Evolutionary conservation across 257 asterid genomes (phyloP), one percentile per base, ranked within the genome.

Genomic region (Capsicum rhomboideum): DNA sequence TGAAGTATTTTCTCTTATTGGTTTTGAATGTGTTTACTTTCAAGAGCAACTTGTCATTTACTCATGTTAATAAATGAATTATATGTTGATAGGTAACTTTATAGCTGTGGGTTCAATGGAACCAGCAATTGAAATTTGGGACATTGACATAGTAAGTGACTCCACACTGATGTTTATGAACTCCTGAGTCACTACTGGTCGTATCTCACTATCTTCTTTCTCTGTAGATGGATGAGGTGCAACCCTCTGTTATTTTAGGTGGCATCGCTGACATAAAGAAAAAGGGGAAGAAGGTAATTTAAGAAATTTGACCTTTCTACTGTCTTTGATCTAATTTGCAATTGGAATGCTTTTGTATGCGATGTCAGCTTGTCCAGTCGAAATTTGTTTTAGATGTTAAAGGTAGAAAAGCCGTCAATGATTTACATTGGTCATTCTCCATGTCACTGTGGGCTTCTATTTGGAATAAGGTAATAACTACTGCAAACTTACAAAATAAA

Each of bases 111-210:
- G 98, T 75, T 92, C 97, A 63, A 93, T 95, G 98, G 97, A 95
- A 37, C 98, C 98, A 21, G 87, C 95, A 59, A 97, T 95, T 61
- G 97, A 97, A 86, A 93, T 97, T 87, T 97, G 98, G 98, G 98
- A 97, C 89, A 98, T 97, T 83, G 98, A 95, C 79, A 87, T 89
- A 59, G 98, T 97, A 92, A 40, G 97, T 80, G 34, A 49, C 66
- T n/a, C 58, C 50, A 18, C 52, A 10, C n/a, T 61, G 21, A 34
- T 20, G 50, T 68, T 83, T 63, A 46, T 80, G 26, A 72, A 26
- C 40, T 54, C 58, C 44, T 11, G 29, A 82, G 59, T 55, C 46
- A 12, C 53, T 40, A 78, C 8, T 82, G 46, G 44, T 64, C n/a
- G 11, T 14, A 82, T 64, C 63, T 6, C 75, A 61, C 37, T 66